Evolutionary conservation across 306 rosid genomes (phyloP), one percentile per base, ranked within the genome.

Genomic region (Acacia melanoxylon): DNA sequence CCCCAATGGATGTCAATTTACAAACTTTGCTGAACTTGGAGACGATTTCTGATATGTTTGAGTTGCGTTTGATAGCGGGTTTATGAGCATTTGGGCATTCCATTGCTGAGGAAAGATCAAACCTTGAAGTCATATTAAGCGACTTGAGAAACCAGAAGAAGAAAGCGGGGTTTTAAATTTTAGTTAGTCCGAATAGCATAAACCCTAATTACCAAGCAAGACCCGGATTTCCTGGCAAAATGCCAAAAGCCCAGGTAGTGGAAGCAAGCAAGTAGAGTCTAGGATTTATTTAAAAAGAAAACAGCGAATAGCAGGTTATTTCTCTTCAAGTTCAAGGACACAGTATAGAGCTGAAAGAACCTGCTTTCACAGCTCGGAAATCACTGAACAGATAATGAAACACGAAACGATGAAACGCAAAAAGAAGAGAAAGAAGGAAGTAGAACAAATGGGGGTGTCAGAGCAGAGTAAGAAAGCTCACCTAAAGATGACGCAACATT

Each of bases 1-100:
- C 96, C 52, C 97, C 97, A 86, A 91, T 89, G 84, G 97, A 93
- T 80, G 87, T 93, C 76, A 91, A 72, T 70, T 87, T 91, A 75
- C 95, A 93, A 80, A 87, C 91, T 80, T 87, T 91, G 31, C 94
- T 91, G 48, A 91, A 90, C 86, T 87, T 93, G 74, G 84, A 89
- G 62, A 90, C 92, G 51, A 90, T 87, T 82, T 93, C 95, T 45
- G 97, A 88, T 52, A 93, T 87, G 76, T 85, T 93, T 74, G 95
- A 87, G 86, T 85, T 86, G 87, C 91, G 78, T 79, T 87, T 92
- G 33, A 22, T n/a, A 45, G 81, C 66, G 75, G 91, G 91, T 81
- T 87, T 89, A 65, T 83, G 87, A 76, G 83, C 49, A 80, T 70
- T 75, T 75, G 84, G 73, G 67, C 80, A 40, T 41, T 90, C 97